A percentile compares a stretch with the other conserved stretches of the same genome.
Conservation (phyloP, 2,329 filamentous ascomycete species). For the Aaosphaeria arxii region DNA sequence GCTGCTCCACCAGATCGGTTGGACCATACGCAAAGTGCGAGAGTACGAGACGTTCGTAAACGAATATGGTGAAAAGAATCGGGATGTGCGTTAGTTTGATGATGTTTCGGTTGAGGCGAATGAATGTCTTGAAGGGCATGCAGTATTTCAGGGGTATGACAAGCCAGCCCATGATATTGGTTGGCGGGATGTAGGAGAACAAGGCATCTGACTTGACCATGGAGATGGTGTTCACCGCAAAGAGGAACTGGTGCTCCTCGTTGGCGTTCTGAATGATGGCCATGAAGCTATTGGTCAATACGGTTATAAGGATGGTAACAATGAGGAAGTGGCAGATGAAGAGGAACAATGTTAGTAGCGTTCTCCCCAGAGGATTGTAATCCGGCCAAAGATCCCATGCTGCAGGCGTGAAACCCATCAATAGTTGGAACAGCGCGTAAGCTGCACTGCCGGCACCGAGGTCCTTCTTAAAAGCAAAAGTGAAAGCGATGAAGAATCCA, state of each 20-base stretch:
- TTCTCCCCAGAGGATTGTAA: slow-evolving; percentile 76
- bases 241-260: slow-evolving; percentile 88
- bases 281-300: slow-evolving; percentile 97
- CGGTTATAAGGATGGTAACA: slow-evolving; percentile 89
- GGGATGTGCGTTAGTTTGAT: slow-evolving; percentile 92
- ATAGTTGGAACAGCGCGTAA: slow-evolving; percentile 86
- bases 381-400: slow-evolving; percentile 86
- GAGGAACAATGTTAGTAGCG: slow-evolving; percentile 75
- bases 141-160: slow-evolving; percentile 78
- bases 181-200: slow-evolving; percentile 89
- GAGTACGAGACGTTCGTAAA: slow-evolving; percentile 80
- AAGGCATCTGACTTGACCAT: slow-evolving; percentile 98
- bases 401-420: slow-evolving; percentile 94
- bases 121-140: slow-evolving; percentile 76
- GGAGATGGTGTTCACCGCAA: slow-evolving; percentile 94
- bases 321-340: slow-evolving; percentile 95
- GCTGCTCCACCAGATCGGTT: slow-evolving; percentile 78
- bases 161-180: slow-evolving; percentile 88
- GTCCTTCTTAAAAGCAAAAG: slow-evolving; percentile 69
- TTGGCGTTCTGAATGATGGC: slow-evolving; percentile 89
- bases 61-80: slow-evolving; percentile 78
- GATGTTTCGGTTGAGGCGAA: slow-evolving; percentile 81
- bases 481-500: slow-evolving; percentile 94
- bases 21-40: slow-evolving; percentile 75
- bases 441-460: slow-evolving; percentile 73